phyloP scores from a whole-genome alignment of 371 early-diverging fungal genomes.

The Actinomortierella wolfii region DNA sequence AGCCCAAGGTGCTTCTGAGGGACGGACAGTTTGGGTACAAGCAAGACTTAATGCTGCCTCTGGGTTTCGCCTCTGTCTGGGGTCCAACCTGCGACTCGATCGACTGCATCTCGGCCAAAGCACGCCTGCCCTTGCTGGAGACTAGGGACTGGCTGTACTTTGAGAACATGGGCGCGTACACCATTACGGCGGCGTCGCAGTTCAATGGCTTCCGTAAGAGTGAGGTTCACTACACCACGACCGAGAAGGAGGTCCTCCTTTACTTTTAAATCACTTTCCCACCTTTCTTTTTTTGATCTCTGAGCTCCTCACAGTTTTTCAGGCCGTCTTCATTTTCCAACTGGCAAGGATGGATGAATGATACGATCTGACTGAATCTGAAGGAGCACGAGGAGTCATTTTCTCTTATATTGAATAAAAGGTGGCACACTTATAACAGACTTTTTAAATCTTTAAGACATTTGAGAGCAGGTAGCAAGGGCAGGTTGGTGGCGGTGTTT shows the following conservation, averaged over 20 bases:
- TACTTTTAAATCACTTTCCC: conserved; percentile 17
- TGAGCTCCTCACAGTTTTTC: too few relatives aligned
- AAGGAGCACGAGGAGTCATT: too few relatives aligned
- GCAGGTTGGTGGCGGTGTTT: too few relatives aligned
- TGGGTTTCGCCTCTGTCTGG: conserved; percentile 69
- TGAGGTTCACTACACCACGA: conserved; percentile 86
- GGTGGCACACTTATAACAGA: too few relatives aligned
- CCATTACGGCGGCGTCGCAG: conserved; percentile 84
- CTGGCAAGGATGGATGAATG: too few relatives aligned
- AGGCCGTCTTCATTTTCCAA: too few relatives aligned
- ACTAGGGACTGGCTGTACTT: conserved; percentile 97
- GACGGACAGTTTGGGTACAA: conserved; percentile 55
- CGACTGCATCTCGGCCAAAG: conserved; percentile 83
- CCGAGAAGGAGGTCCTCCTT: conserved; percentile 48
- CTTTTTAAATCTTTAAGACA: too few relatives aligned
- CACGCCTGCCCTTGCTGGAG: conserved; percentile 80
- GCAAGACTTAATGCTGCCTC: conserved; percentile 15
- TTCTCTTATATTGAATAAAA: too few relatives aligned
- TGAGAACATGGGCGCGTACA: conserved; percentile 97
- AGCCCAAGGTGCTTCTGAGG: conserved; percentile 69
- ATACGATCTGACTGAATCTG: too few relatives aligned
- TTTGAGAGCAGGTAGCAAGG: too few relatives aligned
- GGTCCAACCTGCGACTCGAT: conserved; percentile 99
- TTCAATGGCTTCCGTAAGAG: conserved; percentile 93
- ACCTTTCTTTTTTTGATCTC: background rate